Conservation (phyloP, 2,329 filamentous ascomycete genomes). For the Proliferodiscus dingleyae region DNA sequence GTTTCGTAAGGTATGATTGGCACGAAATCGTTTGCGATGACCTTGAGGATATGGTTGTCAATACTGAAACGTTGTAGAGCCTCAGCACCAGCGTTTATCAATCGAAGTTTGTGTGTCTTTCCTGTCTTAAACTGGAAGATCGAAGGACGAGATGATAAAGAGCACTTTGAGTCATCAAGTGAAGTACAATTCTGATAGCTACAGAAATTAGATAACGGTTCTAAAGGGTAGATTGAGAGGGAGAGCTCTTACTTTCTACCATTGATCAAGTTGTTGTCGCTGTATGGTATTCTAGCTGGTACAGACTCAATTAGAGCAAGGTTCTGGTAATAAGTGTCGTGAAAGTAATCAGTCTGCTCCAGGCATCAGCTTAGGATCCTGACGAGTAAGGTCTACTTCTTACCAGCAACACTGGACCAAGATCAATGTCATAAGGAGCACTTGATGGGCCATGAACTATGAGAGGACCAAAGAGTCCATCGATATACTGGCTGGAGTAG, state of each 20-base stretch:
- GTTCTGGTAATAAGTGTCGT: no score
- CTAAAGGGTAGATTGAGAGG: no score
- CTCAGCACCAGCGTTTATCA: slow-evolving; percentile 41
- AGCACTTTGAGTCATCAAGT: background rate
- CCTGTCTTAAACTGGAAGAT: slow-evolving; percentile 21
- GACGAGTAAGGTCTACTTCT: no score
- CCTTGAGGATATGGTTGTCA: slow-evolving; percentile 50
- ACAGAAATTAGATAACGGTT: no score
- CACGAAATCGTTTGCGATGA: slow-evolving; percentile 58
- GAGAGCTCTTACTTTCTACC: no score
- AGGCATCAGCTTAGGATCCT: no score
- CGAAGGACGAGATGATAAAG: background rate
- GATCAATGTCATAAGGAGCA: slow-evolving; percentile 54
- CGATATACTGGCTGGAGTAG: slow-evolving; percentile 25
- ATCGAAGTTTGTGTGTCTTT: slow-evolving; percentile 39
- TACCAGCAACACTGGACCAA: slow-evolving; percentile 39
- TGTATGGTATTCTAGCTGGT: no score
- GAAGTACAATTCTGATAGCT: background rate
- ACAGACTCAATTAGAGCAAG: no score
- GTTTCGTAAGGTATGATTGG: slow-evolving; percentile 6
- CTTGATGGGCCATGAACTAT: slow-evolving; percentile 56
- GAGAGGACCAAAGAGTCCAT: slow-evolving; percentile 55
- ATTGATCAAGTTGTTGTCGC: no score
- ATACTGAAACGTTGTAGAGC: slow-evolving; percentile 41
- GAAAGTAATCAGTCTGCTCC: background rate